Evolutionary conservation across 2,329 filamentous ascomycete species (phyloP), one percentile per base, ranked within the genome.

Genomic region (Colletotrichum cuscutae): DNA sequence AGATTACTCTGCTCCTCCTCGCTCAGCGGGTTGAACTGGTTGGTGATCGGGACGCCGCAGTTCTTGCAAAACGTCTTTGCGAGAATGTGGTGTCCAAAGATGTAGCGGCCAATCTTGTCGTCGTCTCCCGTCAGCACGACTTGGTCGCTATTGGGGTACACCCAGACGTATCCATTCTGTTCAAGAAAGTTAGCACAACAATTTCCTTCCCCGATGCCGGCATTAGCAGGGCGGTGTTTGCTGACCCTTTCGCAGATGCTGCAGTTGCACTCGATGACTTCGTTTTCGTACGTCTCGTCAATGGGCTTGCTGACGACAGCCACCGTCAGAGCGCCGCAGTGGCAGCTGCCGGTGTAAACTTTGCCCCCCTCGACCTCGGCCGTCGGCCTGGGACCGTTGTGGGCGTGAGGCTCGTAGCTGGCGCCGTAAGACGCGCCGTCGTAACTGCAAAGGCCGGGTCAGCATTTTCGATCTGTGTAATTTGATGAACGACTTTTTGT

Each of bases 291-390:
- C 12, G 77, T 83, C 76, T 78, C 81, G 76, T 85, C 81, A 11
- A 89, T 76, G 1, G 85, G 82, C 74, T 83, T 83, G 69, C 80
- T 80, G 63, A 80, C 82, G 46, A 88, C 53, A 1, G 86, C 84
- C 1, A 87, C 67, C 19, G 79, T 84, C 28, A 89, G 80, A 24
- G 83, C 83, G 32, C 87, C 87, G 77, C 88, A 89, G 78, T 89
- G 87, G 77, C 88, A 89, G 77, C 85, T 84, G 9, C 87, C 88
- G 15, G 84, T 84, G 76, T 88, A 87, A 11, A 84, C 65, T 76
- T 81, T 81, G 52, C 81, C 81, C 46, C 80, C 80, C 24, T 84
- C 82, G 53, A 84, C 74, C 5, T 79, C 79, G 13, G 73, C 78
- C 3, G 78, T 76, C 2, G 87, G 87, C 46, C 84, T 78, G 3